Conservation (phyloP, 768 basidiomycete genomes). For the Stropharia rugosoannulata region DNA sequence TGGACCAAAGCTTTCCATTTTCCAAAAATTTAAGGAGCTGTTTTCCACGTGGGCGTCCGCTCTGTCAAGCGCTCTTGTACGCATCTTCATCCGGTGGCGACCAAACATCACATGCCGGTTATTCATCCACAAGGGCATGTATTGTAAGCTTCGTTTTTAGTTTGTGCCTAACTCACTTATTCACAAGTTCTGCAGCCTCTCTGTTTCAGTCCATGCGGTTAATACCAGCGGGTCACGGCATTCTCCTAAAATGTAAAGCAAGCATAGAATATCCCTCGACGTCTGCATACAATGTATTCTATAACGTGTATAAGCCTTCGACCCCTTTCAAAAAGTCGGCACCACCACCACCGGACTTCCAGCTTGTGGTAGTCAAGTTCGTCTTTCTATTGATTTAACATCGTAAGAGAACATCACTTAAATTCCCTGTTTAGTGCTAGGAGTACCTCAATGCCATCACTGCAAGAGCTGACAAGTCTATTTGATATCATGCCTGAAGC, state of each 20-base stretch:
- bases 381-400: slow-evolving; percentile 20
- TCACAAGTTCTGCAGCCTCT: slow-evolving; percentile 44
- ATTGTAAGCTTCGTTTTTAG: slow-evolving; percentile 38
- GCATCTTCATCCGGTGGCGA: slow-evolving; percentile 63
- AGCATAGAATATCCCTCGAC: slow-evolving; percentile 11
- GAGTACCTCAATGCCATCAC: slow-evolving; percentile 77
- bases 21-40: slow-evolving; percentile 32
- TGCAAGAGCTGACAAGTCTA: slow-evolving; percentile 73
- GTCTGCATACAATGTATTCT: slow-evolving; percentile 83
- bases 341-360: slow-evolving; percentile 82
- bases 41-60: slow-evolving; percentile 33
- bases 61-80: slow-evolving; percentile 28
- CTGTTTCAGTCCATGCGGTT: slow-evolving; percentile 72
- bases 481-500: slow-evolving; percentile 72
- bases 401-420: not conserved
- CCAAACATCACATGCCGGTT: slow-evolving; percentile 51
- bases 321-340: slow-evolving; percentile 79
- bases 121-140: slow-evolving; percentile 49
- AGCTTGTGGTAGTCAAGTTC: slow-evolving; percentile 84
- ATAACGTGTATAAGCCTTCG: slow-evolving; percentile 88
- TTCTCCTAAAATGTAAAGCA: slow-evolving; percentile 40
- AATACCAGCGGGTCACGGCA: slow-evolving; percentile 62
- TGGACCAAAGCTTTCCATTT: slow-evolving; percentile 23
- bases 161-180: not conserved
- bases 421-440: slow-evolving; percentile 57